These are phyloP conservation scores for Backusella parvicylindrica DNA, from an alignment of 192 early-diverging fungal genomes.

Conservation along the genomic window DNA sequence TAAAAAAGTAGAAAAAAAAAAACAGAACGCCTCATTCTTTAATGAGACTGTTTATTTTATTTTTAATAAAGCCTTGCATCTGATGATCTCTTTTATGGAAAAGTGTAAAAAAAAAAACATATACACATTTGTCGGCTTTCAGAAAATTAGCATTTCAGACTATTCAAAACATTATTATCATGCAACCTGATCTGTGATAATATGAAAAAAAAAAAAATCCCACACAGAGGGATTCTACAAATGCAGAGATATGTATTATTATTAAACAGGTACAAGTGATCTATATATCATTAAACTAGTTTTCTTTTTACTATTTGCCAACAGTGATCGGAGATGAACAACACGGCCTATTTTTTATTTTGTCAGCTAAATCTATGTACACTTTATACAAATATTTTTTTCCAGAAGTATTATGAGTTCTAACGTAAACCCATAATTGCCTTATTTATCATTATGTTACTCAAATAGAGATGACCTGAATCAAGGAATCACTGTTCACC, in stretches of 20 bases:
- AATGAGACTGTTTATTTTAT: neutral
- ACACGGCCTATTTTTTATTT: neutral
- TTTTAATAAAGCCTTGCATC: neutral
- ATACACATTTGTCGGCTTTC: neutral
- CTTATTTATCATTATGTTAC: neutral
- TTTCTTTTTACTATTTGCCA: no score
- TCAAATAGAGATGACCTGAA: neutral
- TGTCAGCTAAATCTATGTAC: neutral
- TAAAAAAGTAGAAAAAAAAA: neutral
- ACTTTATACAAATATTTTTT: neutral
- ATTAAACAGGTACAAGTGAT: neutral
- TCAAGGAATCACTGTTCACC: neutral
- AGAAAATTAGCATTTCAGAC: neutral
- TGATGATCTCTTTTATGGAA: neutral
- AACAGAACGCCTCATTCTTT: neutral
- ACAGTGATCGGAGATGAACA: neutral
- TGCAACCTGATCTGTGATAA: slow-evolving; percentile 1
- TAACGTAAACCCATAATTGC: neutral
- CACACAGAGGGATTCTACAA: neutral
- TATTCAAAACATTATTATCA: neutral
- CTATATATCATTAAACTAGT: no score
- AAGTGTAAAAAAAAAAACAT: no score
- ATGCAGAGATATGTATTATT: neutral
- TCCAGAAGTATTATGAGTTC: neutral
- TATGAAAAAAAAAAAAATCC: neutral